Conservation (phyloP, 257 asterid species). For the Mentha longifolia region DNA sequence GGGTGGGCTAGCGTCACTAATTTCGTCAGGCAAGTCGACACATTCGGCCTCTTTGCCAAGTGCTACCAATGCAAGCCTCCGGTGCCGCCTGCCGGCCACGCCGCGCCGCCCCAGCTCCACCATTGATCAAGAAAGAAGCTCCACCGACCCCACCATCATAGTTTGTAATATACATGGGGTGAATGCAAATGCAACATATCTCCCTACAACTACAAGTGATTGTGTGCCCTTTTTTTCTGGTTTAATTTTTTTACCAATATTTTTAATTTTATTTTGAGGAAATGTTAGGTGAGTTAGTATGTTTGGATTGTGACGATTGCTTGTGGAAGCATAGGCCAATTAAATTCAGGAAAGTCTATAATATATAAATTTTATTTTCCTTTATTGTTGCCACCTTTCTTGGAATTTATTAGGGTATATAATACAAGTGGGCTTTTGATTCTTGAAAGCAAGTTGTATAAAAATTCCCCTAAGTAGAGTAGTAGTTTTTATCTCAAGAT, state of each 20-base stretch:
- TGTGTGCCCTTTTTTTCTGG: conserved; percentile 41
- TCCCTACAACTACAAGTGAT: conserved; percentile 42
- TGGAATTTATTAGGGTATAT: conserved; percentile 30
- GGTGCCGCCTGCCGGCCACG: conserved; percentile 37
- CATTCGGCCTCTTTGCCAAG: conserved; percentile 94
- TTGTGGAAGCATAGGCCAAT: conserved; percentile 49
- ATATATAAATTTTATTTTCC: conserved; percentile 25
- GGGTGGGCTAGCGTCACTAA: conserved; percentile 98
- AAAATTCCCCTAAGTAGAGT: neutral
- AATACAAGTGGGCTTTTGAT: conserved; percentile 26
- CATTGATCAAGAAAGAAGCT: conserved; percentile 42
- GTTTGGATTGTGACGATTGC: conserved; percentile 56
- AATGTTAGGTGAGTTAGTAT: conserved; percentile 51
- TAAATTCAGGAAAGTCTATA: conserved; percentile 29
- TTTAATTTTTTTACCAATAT: neutral
- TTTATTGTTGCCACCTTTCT: conserved; percentile 25
- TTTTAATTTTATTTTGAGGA: conserved; percentile 6
- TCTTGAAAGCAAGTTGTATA: conserved; percentile 2
- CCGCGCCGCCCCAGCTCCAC: conserved; percentile 42
- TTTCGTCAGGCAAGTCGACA: conserved; percentile 74
- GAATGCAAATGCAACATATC: conserved; percentile 46
- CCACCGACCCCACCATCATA: conserved; percentile 15
- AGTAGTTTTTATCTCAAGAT: conserved; percentile 40
- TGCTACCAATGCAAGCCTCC: conserved; percentile 90
- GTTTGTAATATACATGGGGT: conserved; percentile 63